Base-by-base conservation (phyloP, 768 basidiomycete genomes). In the Ramaria rubella region DNA sequence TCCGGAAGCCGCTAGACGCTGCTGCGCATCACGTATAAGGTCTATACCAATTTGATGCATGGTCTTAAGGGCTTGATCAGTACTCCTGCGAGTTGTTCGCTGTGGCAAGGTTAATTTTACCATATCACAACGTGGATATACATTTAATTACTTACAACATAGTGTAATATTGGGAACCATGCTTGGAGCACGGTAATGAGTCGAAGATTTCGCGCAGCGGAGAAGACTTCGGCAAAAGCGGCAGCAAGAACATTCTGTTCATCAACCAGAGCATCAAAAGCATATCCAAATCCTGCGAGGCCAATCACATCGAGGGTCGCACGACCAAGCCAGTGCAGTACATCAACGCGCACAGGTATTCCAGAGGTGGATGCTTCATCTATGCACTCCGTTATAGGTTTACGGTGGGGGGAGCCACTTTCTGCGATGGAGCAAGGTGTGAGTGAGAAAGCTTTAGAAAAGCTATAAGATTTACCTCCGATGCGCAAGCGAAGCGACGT, bases 271-370 rank as follows among this genome's bases (percentile, higher is more conserved):
- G 83, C 72, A 52, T 80, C 69, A 69, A 86, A 83, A 17, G 70
- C 64, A 66, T 75, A 79, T 62, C 68, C 73, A 63, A 85, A 87
- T 61, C 85, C 82, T 5, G 88, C 84, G 34, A 86, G 72, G 8
- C 87, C 87, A 50, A 93, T 90, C 54, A 87, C 79, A 60, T 91
- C 90, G 8, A 91, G 72, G 3, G 87, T 89, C 49, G 79, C 78
- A 55, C 79, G 80, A 40, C 80, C 81, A 2, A 90, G 71, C 80
- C 83, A 88, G 3, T 74, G 70, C 34, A 85, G 70, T 2, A 83
- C 79, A 34, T 93, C 83, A 30, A 89, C 71, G 6, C 68, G 69
- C 21, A 36, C 19, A 49, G 57, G 43, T 49, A 57, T 21, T 27
- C 19, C 49, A n/a, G n/a, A n/a, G n/a, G n/a, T n/a, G n/a, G n/a